Conservation (phyloP, 2,329 filamentous ascomycete species). For the Pleurostoma richardsiae region DNA sequence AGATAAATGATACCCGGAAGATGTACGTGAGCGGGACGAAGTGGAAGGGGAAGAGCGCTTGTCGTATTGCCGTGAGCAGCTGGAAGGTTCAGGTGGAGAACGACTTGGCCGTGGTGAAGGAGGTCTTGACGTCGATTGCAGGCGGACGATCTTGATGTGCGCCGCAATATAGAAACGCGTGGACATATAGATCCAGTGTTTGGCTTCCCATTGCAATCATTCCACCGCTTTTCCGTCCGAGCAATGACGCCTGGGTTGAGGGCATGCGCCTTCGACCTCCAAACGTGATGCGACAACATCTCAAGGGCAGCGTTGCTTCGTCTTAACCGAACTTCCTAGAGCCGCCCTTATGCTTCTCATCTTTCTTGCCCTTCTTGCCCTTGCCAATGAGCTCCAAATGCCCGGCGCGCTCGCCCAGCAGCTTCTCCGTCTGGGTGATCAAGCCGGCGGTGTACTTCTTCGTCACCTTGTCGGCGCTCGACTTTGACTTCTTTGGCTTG, state of each 20-base stretch:
- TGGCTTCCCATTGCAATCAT: too few species aligned
- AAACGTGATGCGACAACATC: too few species aligned
- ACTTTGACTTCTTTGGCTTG: conserved; percentile 39
- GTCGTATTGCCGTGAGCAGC: conserved; percentile 79
- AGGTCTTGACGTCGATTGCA: conserved; percentile 42
- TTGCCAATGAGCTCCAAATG: conserved; percentile 56
- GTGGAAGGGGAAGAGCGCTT: conserved; percentile 71
- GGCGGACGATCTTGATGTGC: too few species aligned
- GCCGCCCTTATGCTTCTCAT: conserved; percentile 37
- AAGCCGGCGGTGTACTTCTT: conserved; percentile 52
- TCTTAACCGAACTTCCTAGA: conserved; percentile 51
- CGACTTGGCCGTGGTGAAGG: conserved; percentile 61
- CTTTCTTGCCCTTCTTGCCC: conserved; percentile 42
- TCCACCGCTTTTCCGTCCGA: too few species aligned
- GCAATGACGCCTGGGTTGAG: too few species aligned
- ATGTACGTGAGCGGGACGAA: conserved; percentile 80
- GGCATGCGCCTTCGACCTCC: too few species aligned
- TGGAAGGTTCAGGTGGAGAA: conserved; percentile 69
- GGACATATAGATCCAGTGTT: too few species aligned
- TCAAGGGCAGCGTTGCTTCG: too few species aligned
- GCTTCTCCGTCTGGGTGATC: conserved; percentile 48
- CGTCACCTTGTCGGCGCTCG: conserved; percentile 45
- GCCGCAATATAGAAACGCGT: too few species aligned
- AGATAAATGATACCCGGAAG: conserved; percentile 67
- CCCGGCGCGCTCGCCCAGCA: conserved; percentile 54